Conservation (phyloP, 148 eudicot species). For the Chenopodium quinoa region DNA sequence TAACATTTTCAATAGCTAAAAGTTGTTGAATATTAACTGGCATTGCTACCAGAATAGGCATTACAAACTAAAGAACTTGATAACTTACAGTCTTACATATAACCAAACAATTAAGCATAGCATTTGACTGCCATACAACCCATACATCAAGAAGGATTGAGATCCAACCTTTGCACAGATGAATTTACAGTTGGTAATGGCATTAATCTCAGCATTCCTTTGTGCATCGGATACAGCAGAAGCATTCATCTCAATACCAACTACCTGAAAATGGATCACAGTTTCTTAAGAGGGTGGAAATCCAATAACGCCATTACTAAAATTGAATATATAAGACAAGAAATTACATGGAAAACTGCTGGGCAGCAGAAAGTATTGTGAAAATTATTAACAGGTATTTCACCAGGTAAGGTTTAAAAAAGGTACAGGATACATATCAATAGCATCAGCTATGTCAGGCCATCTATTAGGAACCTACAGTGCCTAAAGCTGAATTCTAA, state of each 20-base stretch:
- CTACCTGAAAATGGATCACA: conserved; percentile 54
- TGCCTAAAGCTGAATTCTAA: not conserved
- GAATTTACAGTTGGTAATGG: conserved; percentile 84
- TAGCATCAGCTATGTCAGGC: conserved; percentile 1
- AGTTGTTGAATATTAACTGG: not conserved
- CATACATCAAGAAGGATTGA: not conserved
- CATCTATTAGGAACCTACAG: not conserved
- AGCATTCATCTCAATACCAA: conserved; percentile 98
- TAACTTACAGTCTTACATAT: not conserved
- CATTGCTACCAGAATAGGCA: not conserved
- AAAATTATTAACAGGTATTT: not conserved
- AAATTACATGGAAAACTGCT: not conserved
- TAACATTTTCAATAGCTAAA: not conserved
- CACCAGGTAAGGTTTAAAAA: no score
- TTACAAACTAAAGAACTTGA: not conserved
- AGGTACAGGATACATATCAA: not conserved
- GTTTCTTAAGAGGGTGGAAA: not conserved
- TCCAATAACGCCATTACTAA: not conserved
- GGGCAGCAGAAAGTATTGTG: not conserved
- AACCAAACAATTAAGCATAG: not conserved
- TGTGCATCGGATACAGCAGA: conserved; percentile 89
- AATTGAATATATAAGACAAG: not conserved
- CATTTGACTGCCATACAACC: not conserved
- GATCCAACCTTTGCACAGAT: conserved; percentile 75
- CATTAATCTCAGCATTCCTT: conserved; percentile 91